phyloP scores from a whole-genome alignment of 2,329 filamentous ascomycete genomes.

The Stylonectria norvegica region DNA sequence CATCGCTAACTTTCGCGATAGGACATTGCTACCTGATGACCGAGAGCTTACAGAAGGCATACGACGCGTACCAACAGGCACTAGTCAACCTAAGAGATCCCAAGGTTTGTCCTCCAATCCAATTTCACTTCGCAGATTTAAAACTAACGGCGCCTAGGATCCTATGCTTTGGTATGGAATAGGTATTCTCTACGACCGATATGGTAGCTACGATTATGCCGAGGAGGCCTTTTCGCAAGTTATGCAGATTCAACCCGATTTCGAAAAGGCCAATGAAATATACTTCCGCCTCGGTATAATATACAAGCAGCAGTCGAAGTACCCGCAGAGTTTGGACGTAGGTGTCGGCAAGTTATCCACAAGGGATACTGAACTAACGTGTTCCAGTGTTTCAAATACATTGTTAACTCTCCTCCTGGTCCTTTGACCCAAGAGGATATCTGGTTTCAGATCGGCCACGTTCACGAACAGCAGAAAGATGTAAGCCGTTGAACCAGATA shows the following conservation, averaged over 20 bases:
- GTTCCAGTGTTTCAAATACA: conserved; percentile 91
- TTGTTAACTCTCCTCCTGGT: conserved; percentile 86
- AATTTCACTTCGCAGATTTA: not conserved
- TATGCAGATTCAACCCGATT: conserved; percentile 96
- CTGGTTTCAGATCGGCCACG: conserved; percentile 99
- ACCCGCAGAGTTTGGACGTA: conserved; percentile 86
- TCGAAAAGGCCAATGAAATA: conserved; percentile 98
- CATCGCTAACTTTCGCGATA: conserved; percentile 34
- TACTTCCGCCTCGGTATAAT: conserved; percentile 99
- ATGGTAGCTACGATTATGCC: conserved; percentile 93
- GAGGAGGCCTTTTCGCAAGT: conserved; percentile 98
- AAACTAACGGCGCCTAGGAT: conserved; percentile 54
- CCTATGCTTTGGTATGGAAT: conserved; percentile 99
- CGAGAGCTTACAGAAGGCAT: conserved; percentile 95
- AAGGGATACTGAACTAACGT: conserved; percentile 3
- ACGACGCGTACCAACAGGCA: conserved; percentile 93
- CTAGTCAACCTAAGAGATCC: conserved; percentile 89
- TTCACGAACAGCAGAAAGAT: conserved; percentile 98
- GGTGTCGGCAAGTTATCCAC: conserved; percentile 27
- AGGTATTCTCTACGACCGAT: conserved; percentile 93
- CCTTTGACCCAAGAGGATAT: conserved; percentile 97
- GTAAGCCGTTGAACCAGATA: conserved; percentile 55
- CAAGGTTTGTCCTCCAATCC: conserved; percentile 59
- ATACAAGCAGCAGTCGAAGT: conserved; percentile 98
- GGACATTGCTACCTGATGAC: conserved; percentile 99